Evolutionary conservation across 2,329 filamentous ascomycete genomes (phyloP).

Genomic region (Stagonosporopsis rhizophila): DNA sequence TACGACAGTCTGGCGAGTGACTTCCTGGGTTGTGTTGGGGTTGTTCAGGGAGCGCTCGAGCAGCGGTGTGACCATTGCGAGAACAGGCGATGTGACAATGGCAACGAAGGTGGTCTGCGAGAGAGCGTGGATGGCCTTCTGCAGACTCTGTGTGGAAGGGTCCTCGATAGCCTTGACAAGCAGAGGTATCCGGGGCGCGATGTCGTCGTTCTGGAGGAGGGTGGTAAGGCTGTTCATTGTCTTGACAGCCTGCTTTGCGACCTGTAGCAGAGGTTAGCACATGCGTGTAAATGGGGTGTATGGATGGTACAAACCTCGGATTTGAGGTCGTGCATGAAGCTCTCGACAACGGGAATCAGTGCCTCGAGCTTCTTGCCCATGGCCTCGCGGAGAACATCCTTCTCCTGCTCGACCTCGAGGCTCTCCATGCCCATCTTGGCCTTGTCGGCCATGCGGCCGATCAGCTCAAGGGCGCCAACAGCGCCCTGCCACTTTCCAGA

Average conservation of each 20-base stretch:
- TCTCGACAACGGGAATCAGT: conserved; percentile 89
- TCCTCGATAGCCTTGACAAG: conserved; percentile 95
- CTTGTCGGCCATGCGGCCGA: conserved; percentile 95
- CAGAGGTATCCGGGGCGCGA: conserved; percentile 87
- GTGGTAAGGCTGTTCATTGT: conserved; percentile 91
- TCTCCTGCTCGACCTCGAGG: conserved; percentile 83
- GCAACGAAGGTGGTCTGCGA: conserved; percentile 99
- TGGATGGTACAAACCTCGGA: conserved; percentile 61
- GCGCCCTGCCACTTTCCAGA: conserved; percentile 98
- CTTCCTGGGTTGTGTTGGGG: conserved; percentile 89
- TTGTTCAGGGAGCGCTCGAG: conserved; percentile 94
- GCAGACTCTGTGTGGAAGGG: conserved; percentile 83
- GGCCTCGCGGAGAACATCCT: conserved; percentile 86
- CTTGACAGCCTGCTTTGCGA: conserved; percentile 83
- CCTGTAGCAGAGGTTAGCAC: conserved; percentile 41
- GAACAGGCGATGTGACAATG: conserved; percentile 91
- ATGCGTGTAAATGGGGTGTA: neutral
- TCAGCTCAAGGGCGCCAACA: conserved; percentile 80
- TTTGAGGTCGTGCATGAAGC: conserved; percentile 97
- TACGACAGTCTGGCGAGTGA: conserved; percentile 92
- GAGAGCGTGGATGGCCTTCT: conserved; percentile 95
- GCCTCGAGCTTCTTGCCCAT: conserved; percentile 88
- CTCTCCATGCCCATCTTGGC: conserved; percentile 84
- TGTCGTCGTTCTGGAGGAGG: conserved; percentile 95
- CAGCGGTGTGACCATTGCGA: conserved; percentile 92